phyloP scores from a whole-genome alignment of 352 stramenopile species.

The Pythium biforme region DNA sequence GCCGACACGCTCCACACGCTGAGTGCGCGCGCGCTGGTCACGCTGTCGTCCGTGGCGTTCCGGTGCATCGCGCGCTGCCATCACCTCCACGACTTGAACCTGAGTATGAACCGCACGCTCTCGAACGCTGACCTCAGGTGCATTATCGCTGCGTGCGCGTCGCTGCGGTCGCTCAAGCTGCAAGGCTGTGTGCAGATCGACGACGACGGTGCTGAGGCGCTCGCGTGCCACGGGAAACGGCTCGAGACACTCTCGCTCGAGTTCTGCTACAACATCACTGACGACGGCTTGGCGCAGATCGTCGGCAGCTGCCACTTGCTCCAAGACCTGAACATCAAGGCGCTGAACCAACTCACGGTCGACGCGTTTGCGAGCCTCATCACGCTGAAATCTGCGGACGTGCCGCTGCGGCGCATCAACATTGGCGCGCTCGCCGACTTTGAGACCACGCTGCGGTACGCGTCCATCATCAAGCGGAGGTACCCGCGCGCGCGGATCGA shows the following conservation, averaged over 20 bases:
- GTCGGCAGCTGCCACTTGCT: conserved; percentile 51
- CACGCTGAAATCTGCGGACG: conserved; percentile 23
- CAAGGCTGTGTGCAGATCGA: conserved; percentile 69
- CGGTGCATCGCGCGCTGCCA: conserved; percentile 50
- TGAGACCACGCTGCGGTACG: conserved; percentile 59
- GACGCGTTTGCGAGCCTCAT: conserved; percentile 53
- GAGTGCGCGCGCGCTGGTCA: conserved; percentile 58
- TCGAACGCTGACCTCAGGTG: conserved; percentile 47
- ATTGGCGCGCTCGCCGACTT: conserved; percentile 71
- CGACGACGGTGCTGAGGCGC: conserved; percentile 46
- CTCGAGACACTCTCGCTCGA: conserved; percentile 76
- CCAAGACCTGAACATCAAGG: conserved; percentile 81
- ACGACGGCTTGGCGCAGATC: conserved; percentile 56
- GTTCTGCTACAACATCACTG: conserved; percentile 88
- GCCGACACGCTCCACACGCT: conserved; percentile 47
- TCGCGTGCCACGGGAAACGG: conserved; percentile 34
- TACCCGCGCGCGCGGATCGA: conserved; percentile 69
- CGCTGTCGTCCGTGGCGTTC: conserved; percentile 57
- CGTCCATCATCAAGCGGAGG: conserved; percentile 53
- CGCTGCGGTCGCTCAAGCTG: conserved; percentile 49
- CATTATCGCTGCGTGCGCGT: conserved; percentile 43
- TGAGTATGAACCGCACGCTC: conserved; percentile 76
- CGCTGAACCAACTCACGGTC: conserved; percentile 78
- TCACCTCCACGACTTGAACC: conserved; percentile 58
- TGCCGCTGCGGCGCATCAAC: conserved; percentile 47